Conservation (phyloP, 2,329 filamentous ascomycete species). For the Gaeumannomyces sp. region DNA sequence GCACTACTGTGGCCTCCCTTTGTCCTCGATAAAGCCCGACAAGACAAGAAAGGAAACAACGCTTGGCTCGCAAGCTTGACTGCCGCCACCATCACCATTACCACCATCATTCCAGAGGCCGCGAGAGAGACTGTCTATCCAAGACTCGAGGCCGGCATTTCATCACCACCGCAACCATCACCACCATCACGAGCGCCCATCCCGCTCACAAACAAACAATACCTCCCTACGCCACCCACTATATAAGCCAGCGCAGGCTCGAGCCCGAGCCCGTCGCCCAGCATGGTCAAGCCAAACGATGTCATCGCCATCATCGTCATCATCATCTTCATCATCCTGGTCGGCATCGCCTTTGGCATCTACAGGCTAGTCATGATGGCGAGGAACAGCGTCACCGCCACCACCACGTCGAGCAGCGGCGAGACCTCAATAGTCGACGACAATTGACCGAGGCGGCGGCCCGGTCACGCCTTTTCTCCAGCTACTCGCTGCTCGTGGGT, state of each 20-base stretch:
- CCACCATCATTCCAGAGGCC: background rate
- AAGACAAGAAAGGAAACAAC: background rate
- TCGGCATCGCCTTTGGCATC: constrained; percentile 56
- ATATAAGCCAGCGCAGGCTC: constrained; percentile 7
- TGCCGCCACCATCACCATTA: background rate
- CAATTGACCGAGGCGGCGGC: constrained; percentile 4
- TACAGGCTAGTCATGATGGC: constrained; percentile 53
- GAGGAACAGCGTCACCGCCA: constrained; percentile 35
- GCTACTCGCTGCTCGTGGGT: no score
- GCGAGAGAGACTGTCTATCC: no score
- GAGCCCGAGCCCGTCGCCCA: constrained; percentile 23
- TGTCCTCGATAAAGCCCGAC: background rate
- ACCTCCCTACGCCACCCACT: background rate
- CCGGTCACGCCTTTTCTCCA: background rate
- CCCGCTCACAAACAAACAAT: constrained; percentile 8
- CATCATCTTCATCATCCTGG: constrained; percentile 57
- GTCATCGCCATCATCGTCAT: constrained; percentile 65
- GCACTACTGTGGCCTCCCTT: no score
- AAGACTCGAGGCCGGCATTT: background rate
- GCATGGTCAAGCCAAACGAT: constrained; percentile 58
- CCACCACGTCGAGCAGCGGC: constrained; percentile 20
- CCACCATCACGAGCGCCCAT: background rate
- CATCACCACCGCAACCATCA: background rate
- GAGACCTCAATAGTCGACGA: constrained; percentile 14
- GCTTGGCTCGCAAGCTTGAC: no score